phyloP scores from a whole-genome alignment of 306 rosid genomes.

The Cotoneaster glaucophyllus region DNA sequence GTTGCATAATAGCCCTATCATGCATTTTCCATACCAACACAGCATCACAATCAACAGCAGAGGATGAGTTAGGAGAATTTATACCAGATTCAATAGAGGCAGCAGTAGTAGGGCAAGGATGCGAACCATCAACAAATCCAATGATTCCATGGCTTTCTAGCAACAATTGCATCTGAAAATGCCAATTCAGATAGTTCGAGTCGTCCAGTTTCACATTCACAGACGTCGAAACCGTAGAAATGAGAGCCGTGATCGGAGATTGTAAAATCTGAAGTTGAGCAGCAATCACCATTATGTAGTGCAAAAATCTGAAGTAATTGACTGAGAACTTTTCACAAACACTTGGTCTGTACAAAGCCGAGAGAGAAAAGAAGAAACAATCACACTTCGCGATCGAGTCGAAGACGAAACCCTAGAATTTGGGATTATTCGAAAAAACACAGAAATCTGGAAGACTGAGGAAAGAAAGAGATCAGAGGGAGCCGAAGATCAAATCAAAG shows the following conservation, averaged over 20 bases:
- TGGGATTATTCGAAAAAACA: no score
- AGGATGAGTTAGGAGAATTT: no score
- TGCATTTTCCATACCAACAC: background rate
- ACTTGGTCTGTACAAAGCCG: fast-evolving
- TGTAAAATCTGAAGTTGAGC: background rate
- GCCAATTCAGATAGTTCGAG: background rate
- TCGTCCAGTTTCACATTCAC: background rate
- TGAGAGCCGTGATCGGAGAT: background rate
- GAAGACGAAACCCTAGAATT: no score
- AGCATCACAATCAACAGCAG: background rate
- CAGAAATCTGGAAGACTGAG: no score
- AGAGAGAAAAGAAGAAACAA: no score
- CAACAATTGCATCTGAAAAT: background rate
- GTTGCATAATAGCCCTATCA: background rate
- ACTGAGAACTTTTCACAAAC: no score
- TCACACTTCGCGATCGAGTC: no score
- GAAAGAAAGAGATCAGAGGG: background rate
- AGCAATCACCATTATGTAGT: background rate
- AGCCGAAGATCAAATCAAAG: background rate
- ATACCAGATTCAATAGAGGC: no score
- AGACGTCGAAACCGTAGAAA: background rate
- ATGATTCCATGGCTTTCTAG: background rate
- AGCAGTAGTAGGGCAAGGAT: background rate
- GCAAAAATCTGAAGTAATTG: no score
- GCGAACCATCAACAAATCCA: background rate